phyloP scores from a whole-genome alignment of 2,329 filamentous ascomycete species.

The Xylariaceae sp. region DNA sequence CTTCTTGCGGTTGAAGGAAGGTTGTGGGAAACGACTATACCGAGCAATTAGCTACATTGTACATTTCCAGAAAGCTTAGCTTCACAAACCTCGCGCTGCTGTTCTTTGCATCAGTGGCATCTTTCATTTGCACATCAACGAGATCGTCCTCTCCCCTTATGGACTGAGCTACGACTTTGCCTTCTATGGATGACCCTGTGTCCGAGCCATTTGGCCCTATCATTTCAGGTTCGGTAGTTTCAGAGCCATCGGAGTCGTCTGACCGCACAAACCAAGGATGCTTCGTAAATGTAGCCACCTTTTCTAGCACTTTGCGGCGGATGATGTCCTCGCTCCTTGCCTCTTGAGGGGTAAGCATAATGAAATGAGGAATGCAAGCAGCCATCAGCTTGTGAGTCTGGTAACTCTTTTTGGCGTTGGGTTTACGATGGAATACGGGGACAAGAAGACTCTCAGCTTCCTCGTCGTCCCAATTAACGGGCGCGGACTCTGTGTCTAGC shows the following conservation, averaged over 20 bases:
- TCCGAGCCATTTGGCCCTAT: slow-evolving; percentile 58
- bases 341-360: slow-evolving; percentile 72
- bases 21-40: slow-evolving; percentile 28
- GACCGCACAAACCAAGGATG: slow-evolving; percentile 57
- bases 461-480: slow-evolving; percentile 51
- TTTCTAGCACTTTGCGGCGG: slow-evolving; percentile 73
- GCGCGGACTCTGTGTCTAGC: slow-evolving; percentile 39
- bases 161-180: slow-evolving; percentile 71
- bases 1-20: slow-evolving; percentile 45
- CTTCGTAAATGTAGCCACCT: slow-evolving; percentile 72
- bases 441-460: slow-evolving; percentile 65
- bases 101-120: slow-evolving; percentile 42
- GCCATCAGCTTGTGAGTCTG: slow-evolving; percentile 33
- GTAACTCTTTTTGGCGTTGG: slow-evolving; percentile 26
- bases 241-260: slow-evolving; percentile 43
- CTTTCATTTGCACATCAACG: slow-evolving; percentile 84
- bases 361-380: slow-evolving; percentile 57
- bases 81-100: slow-evolving; percentile 27
- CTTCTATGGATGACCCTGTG: slow-evolving; percentile 61
- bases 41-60: slow-evolving; percentile 20
- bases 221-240: slow-evolving; percentile 63
- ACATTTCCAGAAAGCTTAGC: slow-evolving; percentile 1
- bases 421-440: slow-evolving; percentile 62
- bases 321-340: slow-evolving; percentile 65
- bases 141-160: slow-evolving; percentile 86